A percentile compares a stretch with the other conserved stretches of the same genome.
These are phyloP conservation scores for Rhododendron simsii DNA, from an alignment of 148 eudicot species.

Conservation along the genomic window DNA sequence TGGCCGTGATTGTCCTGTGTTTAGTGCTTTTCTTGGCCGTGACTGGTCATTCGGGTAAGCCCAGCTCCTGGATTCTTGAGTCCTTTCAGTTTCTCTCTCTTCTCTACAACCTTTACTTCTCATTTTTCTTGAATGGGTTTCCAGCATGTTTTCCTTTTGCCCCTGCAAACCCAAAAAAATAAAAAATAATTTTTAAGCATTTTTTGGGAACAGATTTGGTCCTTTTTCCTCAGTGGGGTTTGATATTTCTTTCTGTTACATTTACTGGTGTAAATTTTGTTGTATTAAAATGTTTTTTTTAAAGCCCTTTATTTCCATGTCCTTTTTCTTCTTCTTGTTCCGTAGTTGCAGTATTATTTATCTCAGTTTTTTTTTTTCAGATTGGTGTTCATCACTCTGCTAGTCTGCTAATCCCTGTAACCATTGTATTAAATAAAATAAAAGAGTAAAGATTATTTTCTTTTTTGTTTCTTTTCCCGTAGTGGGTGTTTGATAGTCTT, in stretches of 20 bases:
- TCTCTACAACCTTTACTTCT: background rate
- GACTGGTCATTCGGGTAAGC: slow-evolving; percentile 37
- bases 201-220: background rate
- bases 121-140: background rate
- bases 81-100: background rate
- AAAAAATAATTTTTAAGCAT: background rate
- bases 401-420: background rate
- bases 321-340: background rate
- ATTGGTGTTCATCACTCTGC: background rate
- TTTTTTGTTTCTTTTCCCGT: background rate
- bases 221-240: background rate
- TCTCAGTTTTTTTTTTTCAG: background rate
- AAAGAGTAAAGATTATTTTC: background rate
- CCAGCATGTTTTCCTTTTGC: background rate
- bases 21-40: slow-evolving; percentile 29
- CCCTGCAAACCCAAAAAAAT: background rate
- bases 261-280: background rate
- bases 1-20: slow-evolving; percentile 19
- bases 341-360: background rate
- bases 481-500: background rate
- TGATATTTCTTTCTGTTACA: background rate
- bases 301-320: background rate
- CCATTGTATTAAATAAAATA: background rate
- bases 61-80: slow-evolving; percentile 4
- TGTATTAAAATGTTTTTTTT: background rate